These are phyloP conservation scores for Monilinia fructigena DNA, from an alignment of 2,329 filamentous ascomycete species.

Conservation along the genomic window DNA sequence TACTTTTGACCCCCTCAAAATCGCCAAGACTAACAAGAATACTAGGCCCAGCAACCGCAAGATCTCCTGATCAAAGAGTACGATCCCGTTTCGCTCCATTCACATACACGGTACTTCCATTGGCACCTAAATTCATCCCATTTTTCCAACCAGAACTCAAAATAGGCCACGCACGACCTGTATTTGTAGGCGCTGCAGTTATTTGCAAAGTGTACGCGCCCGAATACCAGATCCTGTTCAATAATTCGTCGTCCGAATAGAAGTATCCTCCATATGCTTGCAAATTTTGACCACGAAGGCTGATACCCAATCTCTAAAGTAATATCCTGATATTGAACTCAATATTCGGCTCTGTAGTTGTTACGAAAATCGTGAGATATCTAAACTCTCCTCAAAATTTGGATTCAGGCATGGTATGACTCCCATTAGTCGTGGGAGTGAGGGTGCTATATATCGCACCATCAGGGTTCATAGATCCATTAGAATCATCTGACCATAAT, in stretches of 20 bases:
- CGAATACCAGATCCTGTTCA: slow-evolving; percentile 55
- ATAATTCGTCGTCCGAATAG: slow-evolving; percentile 47
- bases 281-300: slow-evolving; percentile 44
- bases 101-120: slow-evolving; percentile 37
- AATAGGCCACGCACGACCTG: slow-evolving; percentile 30
- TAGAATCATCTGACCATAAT: slow-evolving; percentile 49
- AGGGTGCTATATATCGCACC: slow-evolving; percentile 49
- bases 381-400: slow-evolving; percentile 53
- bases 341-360: slow-evolving; percentile 36
- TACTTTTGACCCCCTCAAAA: slow-evolving; percentile 48
- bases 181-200: background rate
- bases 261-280: slow-evolving; percentile 55
- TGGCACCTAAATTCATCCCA: slow-evolving; percentile 38
- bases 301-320: slow-evolving; percentile 44
- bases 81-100: slow-evolving; percentile 61
- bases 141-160: slow-evolving; percentile 15
- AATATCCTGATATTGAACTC: slow-evolving; percentile 37
- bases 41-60: slow-evolving; percentile 55
- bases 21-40: slow-evolving; percentile 56
- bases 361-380: slow-evolving; percentile 50
- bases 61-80: slow-evolving; percentile 62
- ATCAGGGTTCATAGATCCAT: slow-evolving; percentile 47
- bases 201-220: slow-evolving; percentile 47
- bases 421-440: slow-evolving; percentile 39
- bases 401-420: slow-evolving; percentile 46